Evolutionary conservation across 2,329 filamentous ascomycete genomes (phyloP).

Genomic region (Madurella fahalii): DNA sequence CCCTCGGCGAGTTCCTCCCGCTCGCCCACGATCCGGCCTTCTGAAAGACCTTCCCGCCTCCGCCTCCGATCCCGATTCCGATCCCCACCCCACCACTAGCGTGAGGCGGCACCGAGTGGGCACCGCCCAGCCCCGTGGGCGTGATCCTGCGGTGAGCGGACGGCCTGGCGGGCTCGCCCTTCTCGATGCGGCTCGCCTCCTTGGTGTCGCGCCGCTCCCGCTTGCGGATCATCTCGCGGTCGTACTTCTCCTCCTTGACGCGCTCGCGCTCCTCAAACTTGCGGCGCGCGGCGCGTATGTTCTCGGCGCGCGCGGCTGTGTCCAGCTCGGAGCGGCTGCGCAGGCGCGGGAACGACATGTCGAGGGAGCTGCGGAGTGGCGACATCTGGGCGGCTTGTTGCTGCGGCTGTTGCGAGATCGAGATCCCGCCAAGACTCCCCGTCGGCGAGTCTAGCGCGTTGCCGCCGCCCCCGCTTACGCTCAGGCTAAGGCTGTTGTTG

Average conservation of each 20-base stretch:
- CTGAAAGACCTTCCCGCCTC: conserved; percentile 6
- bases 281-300: conserved; percentile 57
- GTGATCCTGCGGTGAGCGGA: conserved; percentile 25
- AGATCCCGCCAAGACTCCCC: conserved; percentile 28
- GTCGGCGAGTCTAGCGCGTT: conserved; percentile 34
- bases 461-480: background rate
- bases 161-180: conserved; percentile 34
- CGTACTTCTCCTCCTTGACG: conserved; percentile 59
- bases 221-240: conserved; percentile 54
- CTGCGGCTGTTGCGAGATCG: background rate
- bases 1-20: background rate
- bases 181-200: conserved; percentile 50
- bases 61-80: background rate
- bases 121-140: conserved; percentile 15
- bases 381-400: conserved; percentile 33
- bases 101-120: background rate
- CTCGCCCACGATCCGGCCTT: background rate
- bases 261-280: conserved; percentile 61
- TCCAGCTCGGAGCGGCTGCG: conserved; percentile 59
- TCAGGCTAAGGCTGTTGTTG: conserved; percentile 29
- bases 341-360: conserved; percentile 50
- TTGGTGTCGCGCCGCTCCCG: conserved; percentile 56
- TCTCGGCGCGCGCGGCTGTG: conserved; percentile 50
- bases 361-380: conserved; percentile 56
- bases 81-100: background rate